Conservation (phyloP, 371 early-diverging fungal species). For the Rhizopus sp. region DNA sequence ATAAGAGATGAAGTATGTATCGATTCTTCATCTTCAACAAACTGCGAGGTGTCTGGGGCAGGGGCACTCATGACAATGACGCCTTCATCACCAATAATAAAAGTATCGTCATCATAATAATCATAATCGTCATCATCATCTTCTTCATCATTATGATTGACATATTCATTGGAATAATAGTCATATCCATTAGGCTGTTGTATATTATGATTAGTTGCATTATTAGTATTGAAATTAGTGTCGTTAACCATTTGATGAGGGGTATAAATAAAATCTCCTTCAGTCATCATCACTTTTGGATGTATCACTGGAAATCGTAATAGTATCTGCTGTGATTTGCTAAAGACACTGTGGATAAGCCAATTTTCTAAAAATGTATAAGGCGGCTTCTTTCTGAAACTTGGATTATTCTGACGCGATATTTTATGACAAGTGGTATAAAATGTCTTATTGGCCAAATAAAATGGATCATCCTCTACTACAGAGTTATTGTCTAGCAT, state of each 20-base stretch:
- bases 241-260: constrained; percentile 49
- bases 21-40: constrained; percentile 8
- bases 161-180: not conserved
- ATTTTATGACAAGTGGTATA: constrained; percentile 53
- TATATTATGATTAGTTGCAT: constrained; percentile 59
- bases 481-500: not conserved
- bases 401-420: constrained; percentile 44
- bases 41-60: constrained; percentile 23
- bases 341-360: constrained; percentile 48
- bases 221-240: constrained; percentile 63
- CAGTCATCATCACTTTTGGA: constrained; percentile 43
- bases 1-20: constrained; percentile 11
- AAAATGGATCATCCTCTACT: constrained; percentile 24
- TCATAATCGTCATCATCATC: constrained; percentile 26
- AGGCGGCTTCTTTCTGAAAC: constrained; percentile 39
- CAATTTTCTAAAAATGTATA: constrained; percentile 50
- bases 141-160: constrained; percentile 25
- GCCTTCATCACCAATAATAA: constrained; percentile 32
- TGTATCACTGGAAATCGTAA: constrained; percentile 38
- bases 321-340: constrained; percentile 51
- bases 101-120: constrained; percentile 29
- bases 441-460: constrained; percentile 47
- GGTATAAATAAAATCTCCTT: constrained; percentile 53
- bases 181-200: too few relatives aligned
- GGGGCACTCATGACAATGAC: constrained; percentile 34